Evolutionary conservation across 805 yeast species (phyloP).

Genomic region (Cyberlindnera suaveolens): DNA sequence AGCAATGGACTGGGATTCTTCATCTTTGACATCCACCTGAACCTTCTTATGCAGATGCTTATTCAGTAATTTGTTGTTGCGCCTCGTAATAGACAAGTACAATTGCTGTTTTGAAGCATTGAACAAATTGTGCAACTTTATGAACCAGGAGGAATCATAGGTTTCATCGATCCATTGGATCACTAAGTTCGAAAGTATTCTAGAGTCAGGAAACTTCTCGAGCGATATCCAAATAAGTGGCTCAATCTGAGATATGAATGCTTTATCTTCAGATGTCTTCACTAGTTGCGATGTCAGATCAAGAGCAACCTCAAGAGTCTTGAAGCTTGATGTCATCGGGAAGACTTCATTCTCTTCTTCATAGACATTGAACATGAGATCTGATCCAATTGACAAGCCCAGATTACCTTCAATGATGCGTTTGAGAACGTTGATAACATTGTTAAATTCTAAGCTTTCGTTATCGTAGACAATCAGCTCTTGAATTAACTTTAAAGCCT

Average conservation of each 20-base stretch:
- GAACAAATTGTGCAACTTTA: slow-evolving; percentile 44
- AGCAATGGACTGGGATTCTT: slow-evolving; percentile 41
- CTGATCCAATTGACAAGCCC: slow-evolving; percentile 20
- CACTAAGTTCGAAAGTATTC: slow-evolving; percentile 39
- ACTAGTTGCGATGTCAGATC: slow-evolving; percentile 54
- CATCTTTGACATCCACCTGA: slow-evolving; percentile 35
- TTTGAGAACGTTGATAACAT: slow-evolving; percentile 27
- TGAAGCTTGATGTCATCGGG: slow-evolving; percentile 38
- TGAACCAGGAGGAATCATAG: slow-evolving; percentile 49
- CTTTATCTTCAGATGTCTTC: slow-evolving; percentile 42
- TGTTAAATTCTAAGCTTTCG: slow-evolving; percentile 23
- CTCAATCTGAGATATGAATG: slow-evolving; percentile 41
- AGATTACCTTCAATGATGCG: slow-evolving; percentile 28
- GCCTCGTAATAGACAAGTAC: slow-evolving; percentile 34
- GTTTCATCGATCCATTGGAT: slow-evolving; percentile 56
- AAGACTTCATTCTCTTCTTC: slow-evolving; percentile 36
- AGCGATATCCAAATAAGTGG: slow-evolving; percentile 55
- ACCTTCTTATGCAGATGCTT: slow-evolving; percentile 27
- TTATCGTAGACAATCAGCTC: slow-evolving; percentile 43
- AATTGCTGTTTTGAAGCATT: slow-evolving; percentile 38
- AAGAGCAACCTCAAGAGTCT: slow-evolving; percentile 39
- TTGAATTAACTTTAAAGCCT: slow-evolving; percentile 36
- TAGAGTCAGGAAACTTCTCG: slow-evolving; percentile 39
- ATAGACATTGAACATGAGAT: slow-evolving; percentile 30
- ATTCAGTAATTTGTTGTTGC: slow-evolving; percentile 36